These are phyloP conservation scores for Taxawa tesnikishii DNA, from an alignment of 2,329 filamentous ascomycete species.

Conservation along the genomic window DNA sequence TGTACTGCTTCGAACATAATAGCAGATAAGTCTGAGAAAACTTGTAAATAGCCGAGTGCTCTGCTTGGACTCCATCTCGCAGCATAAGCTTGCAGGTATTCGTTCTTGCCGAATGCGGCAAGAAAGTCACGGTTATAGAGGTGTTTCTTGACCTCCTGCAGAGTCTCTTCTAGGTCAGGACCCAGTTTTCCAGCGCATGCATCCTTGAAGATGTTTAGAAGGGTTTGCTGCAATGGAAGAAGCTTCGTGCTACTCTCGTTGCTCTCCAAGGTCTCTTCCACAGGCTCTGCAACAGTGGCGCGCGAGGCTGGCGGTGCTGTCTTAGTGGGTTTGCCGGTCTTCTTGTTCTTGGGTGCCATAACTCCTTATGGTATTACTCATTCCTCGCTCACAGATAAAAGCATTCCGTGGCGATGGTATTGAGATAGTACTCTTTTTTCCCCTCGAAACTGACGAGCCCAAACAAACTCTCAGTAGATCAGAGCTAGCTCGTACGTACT, in stretches of 20 bases:
- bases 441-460: too few relatives aligned
- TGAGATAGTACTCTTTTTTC: too few relatives aligned
- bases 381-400: too few relatives aligned
- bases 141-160: slow-evolving; percentile 77
- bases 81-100: slow-evolving; percentile 71
- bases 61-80: slow-evolving; percentile 82
- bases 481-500: too few relatives aligned
- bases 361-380: too few relatives aligned
- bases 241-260: too few relatives aligned
- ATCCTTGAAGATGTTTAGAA: slow-evolving; percentile 61
- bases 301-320: background rate
- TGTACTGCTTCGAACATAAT: too few relatives aligned
- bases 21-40: slow-evolving; percentile 32
- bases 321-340: too few relatives aligned
- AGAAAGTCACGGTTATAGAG: slow-evolving; percentile 79
- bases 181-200: slow-evolving; percentile 39
- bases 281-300: background rate
- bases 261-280: too few relatives aligned
- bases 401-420: too few relatives aligned
- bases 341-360: too few relatives aligned
- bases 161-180: slow-evolving; percentile 39
- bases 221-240: slow-evolving; percentile 46
- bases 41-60: slow-evolving; percentile 66
- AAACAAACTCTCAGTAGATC: too few relatives aligned
- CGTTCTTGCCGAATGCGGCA: slow-evolving; percentile 59